A percentile compares a stretch with the other conserved stretches of the same genome.
These are phyloP conservation scores for Parachaetomium inaequale DNA, from an alignment of 495 filamentous ascomycete genomes.

Conservation along the genomic window DNA sequence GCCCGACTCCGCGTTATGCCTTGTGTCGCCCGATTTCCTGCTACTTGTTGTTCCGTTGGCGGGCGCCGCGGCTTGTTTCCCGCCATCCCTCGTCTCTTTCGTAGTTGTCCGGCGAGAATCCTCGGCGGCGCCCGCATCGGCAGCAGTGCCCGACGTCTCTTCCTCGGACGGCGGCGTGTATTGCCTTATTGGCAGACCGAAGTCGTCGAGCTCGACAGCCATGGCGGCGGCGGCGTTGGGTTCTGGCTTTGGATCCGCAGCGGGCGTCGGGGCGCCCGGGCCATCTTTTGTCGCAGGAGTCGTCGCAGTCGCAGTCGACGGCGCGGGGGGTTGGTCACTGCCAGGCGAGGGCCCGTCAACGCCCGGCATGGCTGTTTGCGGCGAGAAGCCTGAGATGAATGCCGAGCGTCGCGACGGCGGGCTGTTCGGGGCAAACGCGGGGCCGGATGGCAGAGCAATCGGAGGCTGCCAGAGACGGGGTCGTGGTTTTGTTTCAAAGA, in stretches of 20 bases:
- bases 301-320: background rate
- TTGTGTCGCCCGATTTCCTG: background rate
- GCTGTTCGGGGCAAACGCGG: background rate
- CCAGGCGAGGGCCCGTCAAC: conserved; percentile 27
- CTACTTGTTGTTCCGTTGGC: background rate
- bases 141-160: background rate
- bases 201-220: conserved; percentile 51
- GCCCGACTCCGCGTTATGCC: conserved; percentile 17
- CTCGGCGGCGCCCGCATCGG: conserved; percentile 1
- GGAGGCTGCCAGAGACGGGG: background rate
- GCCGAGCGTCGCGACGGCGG: background rate
- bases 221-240: conserved; percentile 21
- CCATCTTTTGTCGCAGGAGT: conserved; percentile 15
- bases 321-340: conserved; percentile 18
- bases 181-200: conserved; percentile 52
- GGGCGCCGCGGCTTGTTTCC: background rate
- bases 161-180: conserved; percentile 16
- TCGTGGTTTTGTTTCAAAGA: conserved; percentile 1
- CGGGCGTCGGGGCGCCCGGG: conserved; percentile 3
- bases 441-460: background rate
- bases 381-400: background rate
- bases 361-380: conserved; percentile 26
- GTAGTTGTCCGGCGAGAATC: background rate
- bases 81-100: background rate
- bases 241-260: background rate